phyloP scores from a whole-genome alignment of 2,329 filamentous ascomycete genomes.

The Pestalotiopsis sp. region DNA sequence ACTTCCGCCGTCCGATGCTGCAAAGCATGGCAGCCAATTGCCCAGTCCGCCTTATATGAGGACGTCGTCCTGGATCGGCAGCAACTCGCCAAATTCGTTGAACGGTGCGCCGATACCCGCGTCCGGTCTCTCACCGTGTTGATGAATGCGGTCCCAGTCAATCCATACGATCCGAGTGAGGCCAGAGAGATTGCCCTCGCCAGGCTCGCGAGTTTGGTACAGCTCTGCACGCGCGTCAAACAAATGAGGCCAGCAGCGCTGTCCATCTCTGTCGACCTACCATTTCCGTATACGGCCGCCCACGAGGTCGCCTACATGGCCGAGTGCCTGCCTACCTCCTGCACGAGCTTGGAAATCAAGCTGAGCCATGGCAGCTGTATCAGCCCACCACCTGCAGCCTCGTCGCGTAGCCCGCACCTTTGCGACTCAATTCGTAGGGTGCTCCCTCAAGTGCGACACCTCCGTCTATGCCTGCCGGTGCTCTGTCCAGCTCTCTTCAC shows the following conservation, averaged over 20 bases:
- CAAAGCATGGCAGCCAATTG: slow-evolving; percentile 14
- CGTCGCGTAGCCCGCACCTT: not conserved
- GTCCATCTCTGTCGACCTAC: not conserved
- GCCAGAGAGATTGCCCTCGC: not conserved
- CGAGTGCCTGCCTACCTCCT: not conserved
- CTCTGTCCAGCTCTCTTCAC: not conserved
- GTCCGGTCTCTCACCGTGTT: not conserved
- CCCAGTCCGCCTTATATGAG: slow-evolving; percentile 13
- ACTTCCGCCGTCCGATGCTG: slow-evolving; percentile 10
- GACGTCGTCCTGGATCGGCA: slow-evolving; percentile 13
- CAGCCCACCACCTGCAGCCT: not conserved
- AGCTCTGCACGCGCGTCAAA: not conserved
- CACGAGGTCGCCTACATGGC: not conserved
- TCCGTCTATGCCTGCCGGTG: not conserved
- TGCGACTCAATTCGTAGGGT: not conserved
- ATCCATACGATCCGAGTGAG: not conserved
- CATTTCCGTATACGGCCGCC: not conserved
- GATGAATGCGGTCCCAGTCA: not conserved
- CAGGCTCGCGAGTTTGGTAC: not conserved
- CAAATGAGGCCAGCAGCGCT: rapidly evolving
- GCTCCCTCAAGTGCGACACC: not conserved
- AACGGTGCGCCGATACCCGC: not conserved
- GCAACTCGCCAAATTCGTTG: not conserved
- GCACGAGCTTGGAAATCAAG: not conserved
- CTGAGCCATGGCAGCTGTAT: not conserved